Base-by-base conservation (phyloP, 2,329 filamentous ascomycete species). In the Xylaria sp. region DNA sequence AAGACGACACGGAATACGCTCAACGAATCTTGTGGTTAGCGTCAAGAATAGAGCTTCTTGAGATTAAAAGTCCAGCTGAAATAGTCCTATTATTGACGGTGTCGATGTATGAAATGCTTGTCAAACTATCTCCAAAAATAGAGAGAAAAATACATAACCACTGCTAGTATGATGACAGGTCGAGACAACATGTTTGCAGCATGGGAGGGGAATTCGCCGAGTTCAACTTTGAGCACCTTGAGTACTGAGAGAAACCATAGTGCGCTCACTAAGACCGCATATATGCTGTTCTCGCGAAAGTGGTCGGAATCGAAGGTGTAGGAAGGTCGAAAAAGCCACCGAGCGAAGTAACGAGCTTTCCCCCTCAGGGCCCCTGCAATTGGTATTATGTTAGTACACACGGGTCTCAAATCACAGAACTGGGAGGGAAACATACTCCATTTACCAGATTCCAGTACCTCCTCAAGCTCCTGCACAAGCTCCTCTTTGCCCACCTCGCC, bases 261-360 rank as follows among this genome's bases (percentile, higher is more conserved):
- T 9, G 23, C 35, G 23, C 49, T 47, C 33, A 65, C 46, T 11
- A 60, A 19, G 10, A 54, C n/a, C 17, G 38, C n/a, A 31, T 62
- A 62, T 19, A 59, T 56, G 29, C 27, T 48, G 8, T 55, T 62
- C 46, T 58, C 53, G 8, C 54, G 43, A 23, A 62, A 47, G 11
- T 37, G 15, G 7, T 58, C 37, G 15, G 54, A 2, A 17, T 64
- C 38, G 21, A 58, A 46, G n/a, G 9, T 48, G 31, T 51, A 61
- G 7, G 13, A 43, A 31, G 62, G 48, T 21, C 33, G 47, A 7
- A 62, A 54, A 4, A 64, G n/a, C 58, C 62, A 64, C 17, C 5
- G 29, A 8, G 27, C 9, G n/a, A 63, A 33, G 17, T 25, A 27
- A 4, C 21, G 13, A 51, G 21, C 38, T 27, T 51, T 51, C 27